Conservation (phyloP, 2,329 filamentous ascomycete species). For the Penicillium sclerotigenum region DNA sequence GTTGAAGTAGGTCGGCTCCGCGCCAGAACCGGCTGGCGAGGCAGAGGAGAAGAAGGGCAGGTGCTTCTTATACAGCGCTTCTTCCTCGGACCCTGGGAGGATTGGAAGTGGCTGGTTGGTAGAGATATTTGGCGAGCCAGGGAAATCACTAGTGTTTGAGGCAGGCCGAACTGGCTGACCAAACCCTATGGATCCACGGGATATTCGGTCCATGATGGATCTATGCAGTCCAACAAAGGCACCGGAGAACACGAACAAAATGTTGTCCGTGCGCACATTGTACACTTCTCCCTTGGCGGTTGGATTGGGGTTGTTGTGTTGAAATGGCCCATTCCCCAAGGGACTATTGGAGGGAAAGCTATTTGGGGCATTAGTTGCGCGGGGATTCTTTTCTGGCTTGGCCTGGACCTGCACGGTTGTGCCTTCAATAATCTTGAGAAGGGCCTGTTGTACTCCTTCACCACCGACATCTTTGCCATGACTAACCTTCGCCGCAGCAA, state of each 20-base stretch:
- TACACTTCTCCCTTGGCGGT: slow-evolving; percentile 57
- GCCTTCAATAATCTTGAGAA: slow-evolving; percentile 94
- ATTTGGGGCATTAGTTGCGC: slow-evolving; percentile 37
- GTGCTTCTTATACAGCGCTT: slow-evolving; percentile 57
- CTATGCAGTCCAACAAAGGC: slow-evolving; percentile 93
- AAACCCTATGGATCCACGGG: slow-evolving; percentile 84
- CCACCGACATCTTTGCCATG: slow-evolving; percentile 93
- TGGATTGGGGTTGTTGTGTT: slow-evolving; percentile 29
- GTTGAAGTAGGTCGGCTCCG: slow-evolving; percentile 52
- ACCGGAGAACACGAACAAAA: slow-evolving; percentile 94
- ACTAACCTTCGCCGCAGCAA: slow-evolving; percentile 79
- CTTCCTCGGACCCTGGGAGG: slow-evolving; percentile 63
- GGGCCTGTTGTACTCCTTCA: slow-evolving; percentile 92
- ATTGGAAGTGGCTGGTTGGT: slow-evolving; percentile 47
- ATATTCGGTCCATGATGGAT: slow-evolving; percentile 78
- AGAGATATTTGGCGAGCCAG: slow-evolving; percentile 21
- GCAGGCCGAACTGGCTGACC: slow-evolving; percentile 70
- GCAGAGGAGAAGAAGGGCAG: slow-evolving; percentile 59
- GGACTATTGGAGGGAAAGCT: slow-evolving; percentile 41
- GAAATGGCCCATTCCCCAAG: slow-evolving; percentile 31
- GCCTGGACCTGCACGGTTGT: slow-evolving; percentile 89
- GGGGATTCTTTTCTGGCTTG: slow-evolving; percentile 56
- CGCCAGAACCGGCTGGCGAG: slow-evolving; percentile 41
- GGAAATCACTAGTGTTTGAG: slow-evolving; percentile 30
- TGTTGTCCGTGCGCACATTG: slow-evolving; percentile 88